phyloP scores from a whole-genome alignment of 1,284 basidiomycete species.

The Rhodotorula sp. region DNA sequence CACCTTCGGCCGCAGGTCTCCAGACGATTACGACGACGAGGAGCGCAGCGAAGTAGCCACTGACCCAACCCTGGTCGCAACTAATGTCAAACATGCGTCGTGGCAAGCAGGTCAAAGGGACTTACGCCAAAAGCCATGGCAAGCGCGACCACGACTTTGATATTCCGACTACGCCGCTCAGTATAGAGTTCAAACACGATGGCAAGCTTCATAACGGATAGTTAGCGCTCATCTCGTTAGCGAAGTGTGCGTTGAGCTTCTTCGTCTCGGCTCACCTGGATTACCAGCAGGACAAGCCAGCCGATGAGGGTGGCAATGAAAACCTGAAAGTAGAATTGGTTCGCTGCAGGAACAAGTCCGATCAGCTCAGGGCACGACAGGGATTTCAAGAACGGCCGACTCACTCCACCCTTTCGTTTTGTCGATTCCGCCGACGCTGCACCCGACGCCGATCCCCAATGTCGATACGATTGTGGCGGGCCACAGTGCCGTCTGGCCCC shows the following conservation, averaged over 20 bases:
- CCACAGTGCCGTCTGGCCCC: not conserved
- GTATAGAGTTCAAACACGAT: not conserved
- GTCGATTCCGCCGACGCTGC: not conserved
- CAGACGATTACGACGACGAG: slow-evolving; percentile 9
- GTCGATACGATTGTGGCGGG: not conserved
- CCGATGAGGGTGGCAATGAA: not conserved
- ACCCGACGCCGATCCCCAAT: not conserved
- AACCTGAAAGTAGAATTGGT: not conserved
- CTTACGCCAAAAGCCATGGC: slow-evolving; percentile 1
- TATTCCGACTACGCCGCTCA: not conserved
- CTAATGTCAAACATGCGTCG: no score
- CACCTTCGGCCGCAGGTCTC: not conserved
- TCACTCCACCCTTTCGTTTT: not conserved
- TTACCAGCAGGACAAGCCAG: not conserved
- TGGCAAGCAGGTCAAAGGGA: not conserved
- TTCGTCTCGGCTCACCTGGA: not conserved
- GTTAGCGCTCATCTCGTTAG: not conserved
- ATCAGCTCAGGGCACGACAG: not conserved
- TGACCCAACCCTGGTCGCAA: slow-evolving; percentile 8
- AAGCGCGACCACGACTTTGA: not conserved
- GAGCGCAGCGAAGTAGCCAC: not conserved
- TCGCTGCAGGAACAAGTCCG: not conserved
- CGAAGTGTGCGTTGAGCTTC: not conserved
- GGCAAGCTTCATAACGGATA: not conserved
- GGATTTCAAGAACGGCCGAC: not conserved